These are phyloP conservation scores for Fusarium bactridioides DNA, from an alignment of 2,329 filamentous ascomycete species.

Conservation along the genomic window DNA sequence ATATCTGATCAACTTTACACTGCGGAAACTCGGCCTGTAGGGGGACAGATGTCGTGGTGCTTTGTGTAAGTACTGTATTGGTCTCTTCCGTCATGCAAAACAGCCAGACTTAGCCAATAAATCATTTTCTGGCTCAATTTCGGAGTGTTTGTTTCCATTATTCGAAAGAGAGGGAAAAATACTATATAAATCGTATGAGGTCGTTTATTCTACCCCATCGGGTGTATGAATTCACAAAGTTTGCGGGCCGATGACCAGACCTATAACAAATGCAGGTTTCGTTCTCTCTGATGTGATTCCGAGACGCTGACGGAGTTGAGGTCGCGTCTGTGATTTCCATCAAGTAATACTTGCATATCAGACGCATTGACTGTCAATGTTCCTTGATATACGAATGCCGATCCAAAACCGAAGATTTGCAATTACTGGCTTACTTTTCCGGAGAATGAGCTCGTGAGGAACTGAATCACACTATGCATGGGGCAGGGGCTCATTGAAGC, in stretches of 20 bases:
- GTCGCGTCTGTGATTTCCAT: neutral
- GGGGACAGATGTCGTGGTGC: neutral
- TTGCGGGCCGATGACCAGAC: conserved; percentile 6
- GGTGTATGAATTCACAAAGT: neutral
- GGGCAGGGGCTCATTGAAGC: neutral
- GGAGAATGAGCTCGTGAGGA: neutral
- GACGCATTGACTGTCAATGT: neutral
- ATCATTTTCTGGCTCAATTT: neutral
- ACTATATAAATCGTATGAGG: conserved; percentile 29
- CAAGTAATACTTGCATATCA: conserved; percentile 2
- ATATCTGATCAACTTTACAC: neutral
- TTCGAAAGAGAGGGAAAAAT: neutral
- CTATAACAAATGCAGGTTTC: neutral
- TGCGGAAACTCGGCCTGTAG: rapidly evolving
- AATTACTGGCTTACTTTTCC: neutral
- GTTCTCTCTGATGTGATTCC: neutral
- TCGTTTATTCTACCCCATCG: neutral
- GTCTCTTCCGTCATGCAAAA: neutral
- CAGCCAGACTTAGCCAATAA: neutral
- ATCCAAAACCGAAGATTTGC: neutral
- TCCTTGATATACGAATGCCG: neutral
- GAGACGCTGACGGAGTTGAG: neutral
- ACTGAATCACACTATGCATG: neutral
- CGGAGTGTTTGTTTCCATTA: neutral
- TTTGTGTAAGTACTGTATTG: too few relatives aligned